Conservation (phyloP, 1,284 basidiomycete species). For the Sanghuangporus baumii region DNA sequence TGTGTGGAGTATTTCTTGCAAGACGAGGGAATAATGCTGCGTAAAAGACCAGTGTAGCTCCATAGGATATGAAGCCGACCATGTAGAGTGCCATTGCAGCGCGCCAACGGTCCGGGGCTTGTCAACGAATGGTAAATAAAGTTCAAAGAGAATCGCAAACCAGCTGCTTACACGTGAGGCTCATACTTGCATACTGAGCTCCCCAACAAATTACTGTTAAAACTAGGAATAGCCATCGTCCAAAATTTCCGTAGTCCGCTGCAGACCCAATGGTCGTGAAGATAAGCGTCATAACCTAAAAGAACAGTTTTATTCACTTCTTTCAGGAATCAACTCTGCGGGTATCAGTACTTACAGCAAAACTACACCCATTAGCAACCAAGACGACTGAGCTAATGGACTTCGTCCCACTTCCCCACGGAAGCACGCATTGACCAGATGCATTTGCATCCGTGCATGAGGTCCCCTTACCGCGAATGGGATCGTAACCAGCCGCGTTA, state of each 20-base stretch:
- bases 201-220: constrained; percentile 76
- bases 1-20: constrained; percentile 70
- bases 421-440: constrained; percentile 68
- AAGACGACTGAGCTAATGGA: constrained; percentile 70
- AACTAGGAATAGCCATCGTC: constrained; percentile 68
- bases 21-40: constrained; percentile 79
- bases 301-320: background rate
- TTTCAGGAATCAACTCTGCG: background rate
- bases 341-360: constrained; percentile 46
- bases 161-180: constrained; percentile 48
- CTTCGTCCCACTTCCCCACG: constrained; percentile 66
- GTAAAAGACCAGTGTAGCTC: constrained; percentile 77
- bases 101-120: constrained; percentile 66
- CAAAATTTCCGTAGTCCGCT: constrained; percentile 77
- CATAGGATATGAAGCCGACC: constrained; percentile 72
- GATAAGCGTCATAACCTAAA: constrained; percentile 66
- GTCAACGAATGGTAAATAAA: background rate
- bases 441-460: constrained; percentile 48
- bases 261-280: constrained; percentile 81
- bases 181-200: constrained; percentile 73
- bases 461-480: constrained; percentile 57
- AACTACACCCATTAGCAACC: constrained; percentile 70
- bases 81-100: constrained; percentile 77
- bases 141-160: background rate
- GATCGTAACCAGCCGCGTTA: constrained; percentile 63